These are phyloP conservation scores for Aureobasidium sp. DNA, from an alignment of 2,329 filamentous ascomycete genomes.

Conservation along the genomic window DNA sequence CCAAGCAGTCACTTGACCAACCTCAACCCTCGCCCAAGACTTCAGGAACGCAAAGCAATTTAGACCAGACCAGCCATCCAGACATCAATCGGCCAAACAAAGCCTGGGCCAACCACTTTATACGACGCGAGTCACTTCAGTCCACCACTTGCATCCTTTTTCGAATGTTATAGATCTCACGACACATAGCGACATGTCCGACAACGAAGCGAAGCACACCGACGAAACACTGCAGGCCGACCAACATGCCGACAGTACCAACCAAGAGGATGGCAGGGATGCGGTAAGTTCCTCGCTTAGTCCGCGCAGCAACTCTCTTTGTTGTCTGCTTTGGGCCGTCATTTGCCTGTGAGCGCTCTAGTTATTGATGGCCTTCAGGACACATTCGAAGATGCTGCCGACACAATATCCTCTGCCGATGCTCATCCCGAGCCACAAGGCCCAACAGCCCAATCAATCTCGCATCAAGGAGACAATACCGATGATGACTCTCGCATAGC, in stretches of 20 bases:
- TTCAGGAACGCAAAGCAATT: conserved; percentile 5
- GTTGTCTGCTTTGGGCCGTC: not conserved
- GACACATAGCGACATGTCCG: not conserved
- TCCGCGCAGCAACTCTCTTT: not conserved
- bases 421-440: conserved; percentile 14
- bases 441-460: conserved; percentile 18
- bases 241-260: not conserved
- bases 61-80: conserved; percentile 3
- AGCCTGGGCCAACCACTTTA: conserved; percentile 9
- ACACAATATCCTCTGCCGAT: conserved; percentile 34
- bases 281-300: conserved; percentile 7
- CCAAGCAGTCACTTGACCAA: not conserved
- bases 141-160: not conserved
- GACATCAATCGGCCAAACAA: not conserved
- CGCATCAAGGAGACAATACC: conserved; percentile 18
- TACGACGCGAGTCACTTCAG: not conserved
- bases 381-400: conserved; percentile 74
- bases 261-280: conserved; percentile 9
- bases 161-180: not conserved
- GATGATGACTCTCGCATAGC: conserved; percentile 16
- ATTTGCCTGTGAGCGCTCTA: not conserved
- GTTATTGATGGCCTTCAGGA: conserved; percentile 42
- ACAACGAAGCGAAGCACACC: not conserved
- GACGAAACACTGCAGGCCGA: conserved; percentile 3
- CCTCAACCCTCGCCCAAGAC: not conserved